phyloP scores from a whole-genome alignment of 208 protist genomes.

The Trypanosoma congolense region DNA sequence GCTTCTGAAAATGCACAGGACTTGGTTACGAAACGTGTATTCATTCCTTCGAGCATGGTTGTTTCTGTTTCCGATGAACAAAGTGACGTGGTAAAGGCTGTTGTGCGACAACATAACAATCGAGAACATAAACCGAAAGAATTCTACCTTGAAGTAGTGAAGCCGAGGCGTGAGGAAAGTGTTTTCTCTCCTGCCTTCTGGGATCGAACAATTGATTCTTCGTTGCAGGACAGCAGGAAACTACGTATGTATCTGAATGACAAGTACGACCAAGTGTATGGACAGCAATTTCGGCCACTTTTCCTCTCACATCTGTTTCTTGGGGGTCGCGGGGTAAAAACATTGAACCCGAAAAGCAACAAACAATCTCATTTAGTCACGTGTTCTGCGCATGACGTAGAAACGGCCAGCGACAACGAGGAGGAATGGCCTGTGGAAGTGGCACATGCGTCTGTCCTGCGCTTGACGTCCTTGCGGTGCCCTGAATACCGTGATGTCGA shows the following conservation, averaged over 20 bases:
- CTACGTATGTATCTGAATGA: slow-evolving; percentile 66
- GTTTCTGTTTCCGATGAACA: background rate
- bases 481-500: slow-evolving; percentile 43
- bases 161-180: slow-evolving; percentile 3
- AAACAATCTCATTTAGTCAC: background rate
- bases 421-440: slow-evolving; percentile 25
- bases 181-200: slow-evolving; percentile 20
- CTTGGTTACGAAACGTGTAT: background rate
- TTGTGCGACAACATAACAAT: background rate
- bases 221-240: slow-evolving; percentile 43
- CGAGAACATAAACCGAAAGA: slow-evolving; percentile 18
- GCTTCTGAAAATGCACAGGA: background rate
- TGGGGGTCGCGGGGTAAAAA: background rate
- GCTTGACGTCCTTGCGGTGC: slow-evolving; percentile 38
- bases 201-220: slow-evolving; percentile 40
- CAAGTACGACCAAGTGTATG: slow-evolving; percentile 62
- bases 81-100: background rate
- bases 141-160: slow-evolving; percentile 13
- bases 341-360: background rate
- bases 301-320: slow-evolving; percentile 32
- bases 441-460: slow-evolving; percentile 34
- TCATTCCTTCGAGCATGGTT: background rate
- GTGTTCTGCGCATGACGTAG: too few species aligned
- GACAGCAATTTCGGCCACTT: slow-evolving; percentile 37
- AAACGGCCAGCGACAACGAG: slow-evolving; percentile 4